phyloP scores from a whole-genome alignment of 2,329 filamentous ascomycete species.

The Pseudohalonectria lignicola region DNA sequence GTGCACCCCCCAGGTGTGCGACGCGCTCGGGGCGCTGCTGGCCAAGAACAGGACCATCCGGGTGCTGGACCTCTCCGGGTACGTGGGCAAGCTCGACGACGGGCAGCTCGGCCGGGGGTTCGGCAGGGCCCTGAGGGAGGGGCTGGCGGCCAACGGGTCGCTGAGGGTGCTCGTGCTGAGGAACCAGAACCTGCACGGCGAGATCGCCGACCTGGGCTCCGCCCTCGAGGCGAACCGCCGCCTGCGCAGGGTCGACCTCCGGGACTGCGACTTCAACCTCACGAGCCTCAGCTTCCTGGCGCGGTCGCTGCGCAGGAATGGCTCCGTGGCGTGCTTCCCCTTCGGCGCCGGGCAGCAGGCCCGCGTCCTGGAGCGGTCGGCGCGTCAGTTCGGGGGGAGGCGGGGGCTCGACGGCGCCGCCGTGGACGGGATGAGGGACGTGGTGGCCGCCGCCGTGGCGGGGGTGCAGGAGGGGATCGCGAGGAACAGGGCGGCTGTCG shows the following conservation, averaged over 20 bases:
- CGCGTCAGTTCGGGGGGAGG: too few species aligned
- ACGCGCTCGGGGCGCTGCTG: slow-evolving; percentile 38
- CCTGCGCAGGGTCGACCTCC: slow-evolving; percentile 41
- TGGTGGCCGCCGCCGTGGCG: slow-evolving; percentile 8
- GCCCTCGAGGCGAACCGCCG: slow-evolving; percentile 36
- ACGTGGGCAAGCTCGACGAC: slow-evolving; percentile 45
- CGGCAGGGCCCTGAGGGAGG: slow-evolving; percentile 29
- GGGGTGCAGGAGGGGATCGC: slow-evolving; percentile 12
- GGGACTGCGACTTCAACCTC: slow-evolving; percentile 42
- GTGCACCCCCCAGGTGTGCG: slow-evolving; percentile 32
- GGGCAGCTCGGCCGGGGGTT: slow-evolving; percentile 43
- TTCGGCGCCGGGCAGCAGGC: slow-evolving; percentile 14
- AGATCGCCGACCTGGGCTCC: slow-evolving; percentile 38
- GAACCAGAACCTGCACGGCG: slow-evolving; percentile 43
- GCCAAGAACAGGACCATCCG: slow-evolving; percentile 36
- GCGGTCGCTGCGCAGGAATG: slow-evolving; percentile 29
- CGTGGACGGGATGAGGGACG: slow-evolving; percentile 6
- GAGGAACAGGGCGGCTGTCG: slow-evolving; percentile 14
- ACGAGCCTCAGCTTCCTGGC: slow-evolving; percentile 37
- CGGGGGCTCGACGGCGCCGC: too few species aligned
- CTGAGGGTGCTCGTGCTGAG: slow-evolving; percentile 39
- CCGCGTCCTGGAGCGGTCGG: slow-evolving; percentile 11
- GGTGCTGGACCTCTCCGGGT: slow-evolving; percentile 46
- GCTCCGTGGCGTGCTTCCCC: slow-evolving; percentile 31
- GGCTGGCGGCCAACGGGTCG: slow-evolving; percentile 16